Evolutionary conservation across 345 rosid genomes (phyloP), one percentile per base, ranked within the genome.

Genomic region (Turritis glabra): DNA sequence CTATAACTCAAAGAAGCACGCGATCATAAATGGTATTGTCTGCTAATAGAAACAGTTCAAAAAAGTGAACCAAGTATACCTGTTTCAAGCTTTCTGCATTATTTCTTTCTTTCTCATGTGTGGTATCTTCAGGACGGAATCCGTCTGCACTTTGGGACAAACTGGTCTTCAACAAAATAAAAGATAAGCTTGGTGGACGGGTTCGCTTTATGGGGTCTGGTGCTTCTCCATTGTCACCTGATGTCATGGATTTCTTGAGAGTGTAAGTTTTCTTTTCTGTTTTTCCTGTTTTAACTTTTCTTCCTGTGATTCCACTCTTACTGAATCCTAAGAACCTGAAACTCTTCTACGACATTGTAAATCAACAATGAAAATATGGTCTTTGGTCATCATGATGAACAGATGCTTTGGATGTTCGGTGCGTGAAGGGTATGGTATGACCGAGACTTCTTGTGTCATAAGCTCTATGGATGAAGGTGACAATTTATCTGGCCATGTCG

Each of bases 401-500:
- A 93, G 98, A 81, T 93, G 98, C 84, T 93, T 93, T 85, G 97
- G 96, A 35, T 89, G 98, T 79, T 71, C 79, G 68, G 86, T 93
- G 65, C 57, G 82, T 69, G 97, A 93, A 82, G 98, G 94, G 43
- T 93, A 91, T 74, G 97, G 97, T 78, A 85, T 93, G 98, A 93
- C 97, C 14, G 97, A 93, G 84, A 89, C 97, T 43, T 85, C 96
- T 56, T 83, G 90, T 77, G 30, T 91, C 67, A 85, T 88, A 78
- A 85, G 86, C 78, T 26, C 80, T 68, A 81, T 80, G 81, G 91
- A 91, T 64, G 82, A 75, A 66, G 90, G 91, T 18, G 97, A 93
- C 78, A 80, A 51, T 59, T 81, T 77, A 80, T 78, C 86, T 80
- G 98, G 97, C 64, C 98, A 93, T 77, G 94, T 93, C 55, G 98